Percentiles rank a stretch among this genome's conserved stretches.
These are phyloP conservation scores for Hypoxylon trugodes DNA, from an alignment of 495 filamentous ascomycete genomes.

Conservation along the genomic window DNA sequence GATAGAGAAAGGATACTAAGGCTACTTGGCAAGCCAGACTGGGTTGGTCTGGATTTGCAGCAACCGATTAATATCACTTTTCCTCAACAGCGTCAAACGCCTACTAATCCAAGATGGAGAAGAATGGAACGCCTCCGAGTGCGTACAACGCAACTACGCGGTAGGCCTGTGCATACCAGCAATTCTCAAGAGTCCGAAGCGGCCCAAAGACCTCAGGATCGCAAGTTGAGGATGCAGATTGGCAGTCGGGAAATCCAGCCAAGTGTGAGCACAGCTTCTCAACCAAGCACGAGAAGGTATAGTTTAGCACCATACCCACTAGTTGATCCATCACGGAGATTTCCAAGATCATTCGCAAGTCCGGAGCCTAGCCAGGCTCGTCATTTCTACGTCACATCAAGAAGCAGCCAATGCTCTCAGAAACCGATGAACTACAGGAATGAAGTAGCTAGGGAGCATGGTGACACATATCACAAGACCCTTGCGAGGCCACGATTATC, in stretches of 20 bases:
- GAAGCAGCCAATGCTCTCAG: neutral
- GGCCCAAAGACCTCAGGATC: neutral
- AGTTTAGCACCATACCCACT: constrained; percentile 13
- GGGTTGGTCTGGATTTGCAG: constrained; percentile 43
- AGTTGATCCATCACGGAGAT: constrained; percentile 9
- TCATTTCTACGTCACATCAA: constrained; percentile 6
- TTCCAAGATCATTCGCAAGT: constrained; percentile 16
- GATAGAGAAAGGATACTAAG: constrained; percentile 30
- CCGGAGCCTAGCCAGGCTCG: constrained; percentile 18
- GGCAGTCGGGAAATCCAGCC: constrained; percentile 49
- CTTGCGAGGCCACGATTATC: neutral
- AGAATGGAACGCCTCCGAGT: constrained; percentile 9
- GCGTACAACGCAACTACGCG: neutral
- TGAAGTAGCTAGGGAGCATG: neutral
- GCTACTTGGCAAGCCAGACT: constrained; percentile 41
- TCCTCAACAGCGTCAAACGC: constrained; percentile 34
- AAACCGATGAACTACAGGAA: neutral
- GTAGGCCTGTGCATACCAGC: neutral
- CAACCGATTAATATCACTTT: constrained; percentile 42
- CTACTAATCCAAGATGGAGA: constrained; percentile 36
- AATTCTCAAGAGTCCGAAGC: neutral
- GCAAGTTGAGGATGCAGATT: constrained; percentile 45
- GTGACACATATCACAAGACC: neutral
- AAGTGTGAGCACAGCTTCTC: constrained; percentile 23
- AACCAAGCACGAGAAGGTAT: constrained; percentile 20